A percentile compares a stretch with the other conserved stretches of the same genome.
Conservation (phyloP, 1,284 basidiomycete genomes). For the Cryptococcus maquisensis region DNA sequence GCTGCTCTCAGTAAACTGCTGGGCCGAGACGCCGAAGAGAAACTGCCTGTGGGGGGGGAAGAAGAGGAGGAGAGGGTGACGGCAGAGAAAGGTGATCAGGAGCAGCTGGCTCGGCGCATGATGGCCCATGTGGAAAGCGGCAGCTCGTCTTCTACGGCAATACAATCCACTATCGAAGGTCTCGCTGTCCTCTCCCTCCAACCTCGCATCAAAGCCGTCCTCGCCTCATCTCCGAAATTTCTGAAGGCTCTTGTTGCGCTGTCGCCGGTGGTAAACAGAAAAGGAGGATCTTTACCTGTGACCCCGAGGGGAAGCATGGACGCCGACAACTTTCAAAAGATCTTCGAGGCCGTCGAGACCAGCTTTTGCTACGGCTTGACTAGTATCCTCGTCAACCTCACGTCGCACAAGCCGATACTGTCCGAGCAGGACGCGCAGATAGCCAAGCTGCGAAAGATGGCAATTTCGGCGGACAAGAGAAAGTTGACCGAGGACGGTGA, state of each 20-base stretch:
- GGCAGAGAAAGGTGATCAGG: conserved; percentile 12
- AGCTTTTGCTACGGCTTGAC: conserved; percentile 70
- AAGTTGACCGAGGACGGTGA: conserved; percentile 26
- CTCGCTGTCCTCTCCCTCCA: conserved; percentile 72
- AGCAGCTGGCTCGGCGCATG: conserved; percentile 56
- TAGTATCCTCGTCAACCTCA: conserved; percentile 68
- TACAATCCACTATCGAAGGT: conserved; percentile 55
- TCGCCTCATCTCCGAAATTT: conserved; percentile 59
- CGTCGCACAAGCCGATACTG: conserved; percentile 62
- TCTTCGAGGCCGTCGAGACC: conserved; percentile 25
- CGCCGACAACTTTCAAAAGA: conserved; percentile 12
- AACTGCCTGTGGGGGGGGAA: background rate
- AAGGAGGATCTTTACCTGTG: conserved; percentile 53
- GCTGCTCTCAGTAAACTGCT: conserved; percentile 70
- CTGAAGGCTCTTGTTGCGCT: conserved; percentile 60
- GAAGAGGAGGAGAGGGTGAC: background rate
- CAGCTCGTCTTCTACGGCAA: background rate
- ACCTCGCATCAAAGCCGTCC: conserved; percentile 60
- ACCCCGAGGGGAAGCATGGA: conserved; percentile 47
- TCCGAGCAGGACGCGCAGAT: conserved; percentile 76
- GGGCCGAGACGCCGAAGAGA: conserved; percentile 49
- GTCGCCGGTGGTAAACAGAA: conserved; percentile 27
- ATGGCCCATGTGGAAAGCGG: conserved; percentile 54
- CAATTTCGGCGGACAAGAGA: conserved; percentile 47
- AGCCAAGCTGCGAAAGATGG: conserved; percentile 67